Percentiles rank a stretch among this genome's conserved stretches.
phyloP scores from a whole-genome alignment of 176 grass and related monocot genomes.

The Oryza glumipatula region DNA sequence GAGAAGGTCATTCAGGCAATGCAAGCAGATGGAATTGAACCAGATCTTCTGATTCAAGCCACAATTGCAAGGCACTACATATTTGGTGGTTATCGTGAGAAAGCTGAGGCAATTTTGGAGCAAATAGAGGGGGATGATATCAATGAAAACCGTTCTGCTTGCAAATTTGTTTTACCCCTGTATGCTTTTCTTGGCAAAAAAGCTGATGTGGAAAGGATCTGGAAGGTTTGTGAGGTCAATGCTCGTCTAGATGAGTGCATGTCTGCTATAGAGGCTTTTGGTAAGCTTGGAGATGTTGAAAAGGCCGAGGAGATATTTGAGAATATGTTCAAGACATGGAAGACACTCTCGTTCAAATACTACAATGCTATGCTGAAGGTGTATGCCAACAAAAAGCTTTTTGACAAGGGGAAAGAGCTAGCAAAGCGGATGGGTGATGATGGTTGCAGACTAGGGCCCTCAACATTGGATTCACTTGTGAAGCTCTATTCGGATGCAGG shows the following conservation, averaged over 20 bases:
- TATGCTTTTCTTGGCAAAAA: constrained; percentile 62
- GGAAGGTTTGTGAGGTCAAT: constrained; percentile 60
- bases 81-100: constrained; percentile 55
- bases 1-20: constrained; percentile 65
- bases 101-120: constrained; percentile 61
- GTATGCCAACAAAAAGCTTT: constrained; percentile 60
- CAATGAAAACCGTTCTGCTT: constrained; percentile 55
- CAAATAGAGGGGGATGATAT: constrained; percentile 68
- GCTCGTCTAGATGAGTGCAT: constrained; percentile 43
- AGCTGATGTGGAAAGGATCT: constrained; percentile 66
- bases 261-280: constrained; percentile 69
- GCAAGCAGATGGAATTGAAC: constrained; percentile 55
- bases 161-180: constrained; percentile 54
- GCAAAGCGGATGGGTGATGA: constrained; percentile 57
- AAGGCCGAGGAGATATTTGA: constrained; percentile 64
- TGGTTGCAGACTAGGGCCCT: constrained; percentile 35
- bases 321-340: constrained; percentile 35
- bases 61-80: constrained; percentile 70
- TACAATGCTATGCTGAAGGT: constrained; percentile 65
- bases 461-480: constrained; percentile 58
- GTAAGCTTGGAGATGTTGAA: constrained; percentile 55
- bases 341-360: constrained; percentile 20
- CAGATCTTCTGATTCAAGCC: constrained; percentile 49
- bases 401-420: constrained; percentile 69
- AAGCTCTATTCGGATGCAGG: constrained; percentile 58